Percentiles rank a stretch among this genome's conserved stretches.
These are phyloP conservation scores for Fusarium redolens DNA, from an alignment of 2,329 filamentous ascomycete species.

Conservation along the genomic window DNA sequence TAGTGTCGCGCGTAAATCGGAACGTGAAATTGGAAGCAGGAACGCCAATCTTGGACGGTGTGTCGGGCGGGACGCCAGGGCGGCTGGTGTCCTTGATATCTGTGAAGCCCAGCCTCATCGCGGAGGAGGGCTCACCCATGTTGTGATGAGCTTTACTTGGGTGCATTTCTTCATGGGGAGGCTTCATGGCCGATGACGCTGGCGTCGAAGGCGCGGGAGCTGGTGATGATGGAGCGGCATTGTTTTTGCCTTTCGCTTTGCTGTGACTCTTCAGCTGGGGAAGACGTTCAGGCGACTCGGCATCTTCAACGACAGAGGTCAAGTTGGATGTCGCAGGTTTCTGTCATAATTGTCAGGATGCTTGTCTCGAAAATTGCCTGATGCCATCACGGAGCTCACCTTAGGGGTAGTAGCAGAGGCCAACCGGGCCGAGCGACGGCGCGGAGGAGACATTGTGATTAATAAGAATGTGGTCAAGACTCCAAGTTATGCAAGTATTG, in stretches of 20 bases:
- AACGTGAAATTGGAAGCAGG: slow-evolving; percentile 75
- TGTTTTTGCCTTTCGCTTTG: slow-evolving; percentile 21
- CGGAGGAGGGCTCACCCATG: slow-evolving; percentile 81
- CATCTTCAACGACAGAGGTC: slow-evolving; percentile 57
- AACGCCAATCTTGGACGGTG: slow-evolving; percentile 69
- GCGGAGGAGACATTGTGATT: slow-evolving; percentile 54
- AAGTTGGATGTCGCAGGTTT: slow-evolving; percentile 51
- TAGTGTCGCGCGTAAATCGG: slow-evolving; percentile 68
- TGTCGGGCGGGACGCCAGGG: slow-evolving; percentile 60
- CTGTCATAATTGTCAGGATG: slow-evolving; percentile 37
- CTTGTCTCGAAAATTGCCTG: slow-evolving; percentile 9
- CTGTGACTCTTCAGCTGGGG: slow-evolving; percentile 44
- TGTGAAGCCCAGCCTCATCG: slow-evolving; percentile 83
- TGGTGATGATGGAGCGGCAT: slow-evolving; percentile 52
- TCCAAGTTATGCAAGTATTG: slow-evolving; percentile 28
- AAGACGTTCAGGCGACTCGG: slow-evolving; percentile 51
- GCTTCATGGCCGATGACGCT: slow-evolving; percentile 73
- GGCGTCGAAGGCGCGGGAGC: slow-evolving; percentile 65
- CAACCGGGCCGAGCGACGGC: slow-evolving; percentile 59
- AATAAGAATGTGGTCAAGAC: slow-evolving; percentile 21
- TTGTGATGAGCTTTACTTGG: slow-evolving; percentile 84
- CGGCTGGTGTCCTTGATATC: slow-evolving; percentile 69
- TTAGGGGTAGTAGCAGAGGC: slow-evolving; percentile 52
- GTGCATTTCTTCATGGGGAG: slow-evolving; percentile 87
- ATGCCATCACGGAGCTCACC: slow-evolving; percentile 46